Percentiles rank a stretch among this genome's conserved stretches.
phyloP scores from a whole-genome alignment of 257 asterid genomes.

The Paulownia fortunei region DNA sequence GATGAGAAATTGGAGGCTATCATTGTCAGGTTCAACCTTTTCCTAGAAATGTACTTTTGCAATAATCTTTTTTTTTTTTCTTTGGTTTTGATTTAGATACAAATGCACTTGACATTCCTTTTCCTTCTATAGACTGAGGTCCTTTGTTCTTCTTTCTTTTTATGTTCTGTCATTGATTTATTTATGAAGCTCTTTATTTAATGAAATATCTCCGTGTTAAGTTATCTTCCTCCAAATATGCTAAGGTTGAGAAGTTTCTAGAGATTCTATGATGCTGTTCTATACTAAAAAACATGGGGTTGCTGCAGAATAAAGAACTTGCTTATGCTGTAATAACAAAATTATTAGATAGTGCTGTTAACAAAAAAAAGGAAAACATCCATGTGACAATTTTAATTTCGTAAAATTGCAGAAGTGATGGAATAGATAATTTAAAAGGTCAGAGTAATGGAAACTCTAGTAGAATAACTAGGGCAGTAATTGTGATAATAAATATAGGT shows the following conservation, averaged over 20 bases:
- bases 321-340: background rate
- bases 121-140: background rate
- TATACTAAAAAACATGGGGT: background rate
- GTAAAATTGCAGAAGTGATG: background rate
- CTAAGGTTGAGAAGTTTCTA: background rate
- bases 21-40: constrained; percentile 66
- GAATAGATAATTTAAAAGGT: background rate
- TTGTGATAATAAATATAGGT: background rate
- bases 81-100: background rate
- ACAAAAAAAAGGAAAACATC: background rate
- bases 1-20: constrained; percentile 91
- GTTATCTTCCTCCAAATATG: background rate
- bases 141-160: background rate
- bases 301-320: background rate
- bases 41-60: constrained; percentile 12
- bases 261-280: background rate
- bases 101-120: background rate
- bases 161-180: background rate
- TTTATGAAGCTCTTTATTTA: background rate
- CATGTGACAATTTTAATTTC: background rate
- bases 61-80: background rate
- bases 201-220: background rate
- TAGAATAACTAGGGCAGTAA: background rate
- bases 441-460: background rate
- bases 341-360: background rate